Percentiles rank a stretch among this genome's conserved stretches.
phyloP scores from a whole-genome alignment of 345 rosid species.

The Mangifera indica region DNA sequence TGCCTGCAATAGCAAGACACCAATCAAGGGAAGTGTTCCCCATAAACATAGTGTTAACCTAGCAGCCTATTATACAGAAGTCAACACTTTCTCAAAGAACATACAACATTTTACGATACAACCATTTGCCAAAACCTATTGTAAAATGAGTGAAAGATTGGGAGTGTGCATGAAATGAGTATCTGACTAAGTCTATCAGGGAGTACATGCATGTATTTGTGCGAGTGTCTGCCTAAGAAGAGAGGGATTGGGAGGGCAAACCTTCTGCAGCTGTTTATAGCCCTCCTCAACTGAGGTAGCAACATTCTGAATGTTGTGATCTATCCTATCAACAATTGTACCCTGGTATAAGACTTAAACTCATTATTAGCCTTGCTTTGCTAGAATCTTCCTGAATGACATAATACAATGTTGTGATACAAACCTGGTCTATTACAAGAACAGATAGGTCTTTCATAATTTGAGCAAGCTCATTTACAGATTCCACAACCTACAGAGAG shows the following conservation, averaged over 20 bases:
- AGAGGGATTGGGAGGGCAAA: conserved; percentile 11
- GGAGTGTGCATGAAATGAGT: neutral
- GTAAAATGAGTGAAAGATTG: neutral
- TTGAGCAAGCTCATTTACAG: conserved; percentile 93
- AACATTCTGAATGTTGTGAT: conserved; percentile 86
- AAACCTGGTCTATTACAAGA: conserved; percentile 95
- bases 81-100: neutral
- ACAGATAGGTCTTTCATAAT: conserved; percentile 93
- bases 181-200: no score
- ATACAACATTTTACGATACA: neutral
- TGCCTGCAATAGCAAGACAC: conserved; percentile 51
- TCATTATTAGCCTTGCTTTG: neutral
- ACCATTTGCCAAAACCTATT: neutral
- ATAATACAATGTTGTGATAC: neutral
- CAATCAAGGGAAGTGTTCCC: neutral
- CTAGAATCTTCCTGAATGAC: neutral
- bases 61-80: neutral
- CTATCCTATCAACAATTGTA: conserved; percentile 90
- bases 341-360: conserved; percentile 50
- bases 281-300: conserved; percentile 88
- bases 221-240: neutral
- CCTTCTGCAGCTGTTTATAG: conserved; percentile 83
- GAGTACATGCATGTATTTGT: neutral
- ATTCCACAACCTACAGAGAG: conserved; percentile 69
- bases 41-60: neutral